Percentiles rank a stretch among this genome's conserved stretches.
phyloP scores from a whole-genome alignment of 306 rosid species.

The Trifolium fragiferum region DNA sequence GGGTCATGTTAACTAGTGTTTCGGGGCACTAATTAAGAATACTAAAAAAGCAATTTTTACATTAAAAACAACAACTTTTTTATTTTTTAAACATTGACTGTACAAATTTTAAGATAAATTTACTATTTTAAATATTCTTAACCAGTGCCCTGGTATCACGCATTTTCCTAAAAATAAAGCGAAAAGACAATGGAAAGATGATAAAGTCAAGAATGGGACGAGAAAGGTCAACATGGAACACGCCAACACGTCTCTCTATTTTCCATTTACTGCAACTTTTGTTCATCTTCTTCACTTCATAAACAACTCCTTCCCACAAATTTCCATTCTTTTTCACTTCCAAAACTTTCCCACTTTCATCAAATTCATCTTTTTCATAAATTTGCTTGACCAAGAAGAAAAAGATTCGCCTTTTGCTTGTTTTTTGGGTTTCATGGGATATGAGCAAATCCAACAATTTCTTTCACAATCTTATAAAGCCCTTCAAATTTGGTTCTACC shows the following conservation, averaged over 20 bases:
- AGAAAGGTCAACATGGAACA: neutral
- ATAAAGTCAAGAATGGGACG: neutral
- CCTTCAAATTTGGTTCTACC: conserved; percentile 51
- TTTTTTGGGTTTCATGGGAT: neutral
- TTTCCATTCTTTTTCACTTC: neutral
- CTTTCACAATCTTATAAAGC: conserved; percentile 50
- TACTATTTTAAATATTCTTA: too few species aligned
- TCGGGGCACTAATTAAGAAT: too few species aligned
- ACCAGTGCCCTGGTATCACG: too few species aligned
- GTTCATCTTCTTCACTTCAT: neutral
- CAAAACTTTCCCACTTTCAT: neutral
- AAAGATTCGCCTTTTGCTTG: neutral
- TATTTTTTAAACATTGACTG: too few species aligned
- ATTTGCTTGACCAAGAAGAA: neutral
- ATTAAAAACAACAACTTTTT: too few species aligned
- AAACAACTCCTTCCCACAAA: neutral
- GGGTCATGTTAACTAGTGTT: too few species aligned
- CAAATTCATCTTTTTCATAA: neutral
- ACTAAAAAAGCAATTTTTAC: too few species aligned
- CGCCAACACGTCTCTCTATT: neutral
- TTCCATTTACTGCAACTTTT: neutral
- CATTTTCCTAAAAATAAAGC: too few species aligned
- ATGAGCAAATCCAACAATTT: conserved; percentile 57
- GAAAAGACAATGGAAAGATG: neutral
- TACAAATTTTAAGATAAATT: too few species aligned